phyloP scores from a whole-genome alignment of 2,329 filamentous ascomycete species.

The Endoconidiophora polonica region DNA sequence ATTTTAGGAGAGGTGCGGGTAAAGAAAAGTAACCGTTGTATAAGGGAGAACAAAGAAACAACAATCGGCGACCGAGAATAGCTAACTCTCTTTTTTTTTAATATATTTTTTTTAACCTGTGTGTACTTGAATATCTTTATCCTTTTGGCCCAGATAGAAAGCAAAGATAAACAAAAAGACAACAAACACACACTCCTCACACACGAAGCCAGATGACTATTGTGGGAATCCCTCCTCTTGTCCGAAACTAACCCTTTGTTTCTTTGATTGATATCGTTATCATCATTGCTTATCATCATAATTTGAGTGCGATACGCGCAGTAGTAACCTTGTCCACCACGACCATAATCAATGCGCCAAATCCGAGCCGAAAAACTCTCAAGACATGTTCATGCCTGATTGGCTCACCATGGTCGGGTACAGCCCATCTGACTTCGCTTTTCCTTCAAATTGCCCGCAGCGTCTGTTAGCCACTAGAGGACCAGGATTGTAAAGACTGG shows the following conservation, averaged over 20 bases:
- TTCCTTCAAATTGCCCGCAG: slow-evolving; percentile 37
- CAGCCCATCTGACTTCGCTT: slow-evolving; percentile 33
- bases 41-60: neutral
- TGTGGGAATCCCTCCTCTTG: neutral
- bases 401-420: slow-evolving; percentile 35
- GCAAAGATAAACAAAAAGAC: slow-evolving; percentile 9
- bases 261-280: too few relatives aligned
- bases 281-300: too few relatives aligned
- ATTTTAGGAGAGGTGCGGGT: neutral
- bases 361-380: neutral
- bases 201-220: neutral
- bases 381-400: slow-evolving; percentile 28
- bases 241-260: too few relatives aligned
- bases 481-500: slow-evolving; percentile 29
- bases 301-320: too few relatives aligned
- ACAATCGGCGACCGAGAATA: slow-evolving; percentile 1
- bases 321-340: neutral
- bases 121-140: too few relatives aligned
- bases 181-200: slow-evolving; percentile 10
- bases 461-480: slow-evolving; percentile 23
- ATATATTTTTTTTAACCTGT: neutral
- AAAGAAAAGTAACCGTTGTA: neutral
- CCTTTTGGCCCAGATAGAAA: neutral
- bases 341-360: neutral
- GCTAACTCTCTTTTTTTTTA: neutral